Percentiles rank a stretch among this genome's conserved stretches.
These are phyloP conservation scores for Penicillium atrosanguineum DNA, from an alignment of 495 filamentous ascomycete genomes.

Conservation along the genomic window DNA sequence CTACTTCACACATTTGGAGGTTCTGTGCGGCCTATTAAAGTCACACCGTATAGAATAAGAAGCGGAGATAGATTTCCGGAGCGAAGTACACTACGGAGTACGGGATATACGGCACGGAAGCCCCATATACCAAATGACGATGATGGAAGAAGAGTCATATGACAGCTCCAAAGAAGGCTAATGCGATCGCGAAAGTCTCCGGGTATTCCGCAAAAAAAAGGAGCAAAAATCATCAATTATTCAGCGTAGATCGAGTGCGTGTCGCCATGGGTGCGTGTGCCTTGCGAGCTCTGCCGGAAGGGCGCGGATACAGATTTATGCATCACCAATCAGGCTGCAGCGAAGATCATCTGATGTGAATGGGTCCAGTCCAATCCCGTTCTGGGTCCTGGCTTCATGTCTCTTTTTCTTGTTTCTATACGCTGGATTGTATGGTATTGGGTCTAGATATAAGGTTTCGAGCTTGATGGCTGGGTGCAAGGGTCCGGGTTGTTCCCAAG, in stretches of 20 bases:
- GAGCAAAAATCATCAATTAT: background rate
- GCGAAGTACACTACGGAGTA: background rate
- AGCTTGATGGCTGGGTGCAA: background rate
- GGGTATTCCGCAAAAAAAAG: conserved; percentile 2
- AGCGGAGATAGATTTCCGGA: background rate
- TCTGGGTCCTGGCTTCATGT: background rate
- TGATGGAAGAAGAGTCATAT: conserved; percentile 7
- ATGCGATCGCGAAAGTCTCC: conserved; percentile 8
- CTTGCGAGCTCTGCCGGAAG: conserved; percentile 22
- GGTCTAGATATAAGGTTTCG: background rate
- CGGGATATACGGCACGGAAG: background rate
- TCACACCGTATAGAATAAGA: conserved; percentile 7
- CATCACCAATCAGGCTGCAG: conserved; percentile 3
- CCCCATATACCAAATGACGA: background rate
- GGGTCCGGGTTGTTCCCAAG: background rate
- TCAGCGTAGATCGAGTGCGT: conserved; percentile 9
- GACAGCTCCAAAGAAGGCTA: background rate
- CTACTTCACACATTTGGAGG: too few relatives aligned
- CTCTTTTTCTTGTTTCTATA: background rate
- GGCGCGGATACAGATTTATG: conserved; percentile 25
- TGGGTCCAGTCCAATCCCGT: conserved; percentile 2
- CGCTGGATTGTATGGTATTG: background rate
- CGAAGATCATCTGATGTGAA: conserved; percentile 17
- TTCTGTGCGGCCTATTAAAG: background rate
- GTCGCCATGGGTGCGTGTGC: conserved; percentile 14